Evolutionary conservation across 1,139 yeast species (phyloP).

Genomic region (Pichia sp.): DNA sequence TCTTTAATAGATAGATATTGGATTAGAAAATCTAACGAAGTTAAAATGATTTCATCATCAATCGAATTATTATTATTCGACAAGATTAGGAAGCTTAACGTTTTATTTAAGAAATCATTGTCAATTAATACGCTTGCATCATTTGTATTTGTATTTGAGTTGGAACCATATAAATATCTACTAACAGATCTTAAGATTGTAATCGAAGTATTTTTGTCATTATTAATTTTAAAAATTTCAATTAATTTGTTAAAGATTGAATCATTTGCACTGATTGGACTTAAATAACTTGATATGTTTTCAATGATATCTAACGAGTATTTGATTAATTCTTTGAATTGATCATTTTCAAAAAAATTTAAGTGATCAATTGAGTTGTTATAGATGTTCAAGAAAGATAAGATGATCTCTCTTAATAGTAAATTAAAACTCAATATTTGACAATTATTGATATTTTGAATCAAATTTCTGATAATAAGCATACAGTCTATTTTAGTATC

Average conservation of each 20-base stretch:
- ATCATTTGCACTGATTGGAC: constrained; percentile 64
- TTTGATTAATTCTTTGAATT: constrained; percentile 54
- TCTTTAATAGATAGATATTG: constrained; percentile 43
- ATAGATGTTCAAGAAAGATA: constrained; percentile 36
- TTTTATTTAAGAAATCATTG: constrained; percentile 34
- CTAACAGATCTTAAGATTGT: constrained; percentile 50
- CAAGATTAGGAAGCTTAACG: constrained; percentile 41
- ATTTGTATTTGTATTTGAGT: constrained; percentile 22
- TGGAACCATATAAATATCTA: constrained; percentile 41
- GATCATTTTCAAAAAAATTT: constrained; percentile 23
- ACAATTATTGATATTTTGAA: constrained; percentile 79
- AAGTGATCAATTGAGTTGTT: constrained; percentile 8
- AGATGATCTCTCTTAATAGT: constrained; percentile 44
- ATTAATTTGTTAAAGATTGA: constrained; percentile 49
- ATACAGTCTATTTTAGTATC: constrained; percentile 56
- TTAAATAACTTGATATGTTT: constrained; percentile 73
- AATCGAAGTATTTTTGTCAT: constrained; percentile 50
- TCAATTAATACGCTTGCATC: constrained; percentile 40
- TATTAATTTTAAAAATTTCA: constrained; percentile 38
- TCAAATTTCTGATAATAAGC: constrained; percentile 68
- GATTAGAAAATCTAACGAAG: constrained; percentile 59
- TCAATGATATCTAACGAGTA: constrained; percentile 79
- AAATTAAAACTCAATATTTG: constrained; percentile 61
- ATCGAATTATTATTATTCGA: constrained; percentile 25
- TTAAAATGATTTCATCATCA: constrained; percentile 54